A percentile compares a stretch with the other conserved stretches of the same genome.
These are phyloP conservation scores for Ganoderma multipileum DNA, from an alignment of 1,284 basidiomycete genomes.

Conservation along the genomic window DNA sequence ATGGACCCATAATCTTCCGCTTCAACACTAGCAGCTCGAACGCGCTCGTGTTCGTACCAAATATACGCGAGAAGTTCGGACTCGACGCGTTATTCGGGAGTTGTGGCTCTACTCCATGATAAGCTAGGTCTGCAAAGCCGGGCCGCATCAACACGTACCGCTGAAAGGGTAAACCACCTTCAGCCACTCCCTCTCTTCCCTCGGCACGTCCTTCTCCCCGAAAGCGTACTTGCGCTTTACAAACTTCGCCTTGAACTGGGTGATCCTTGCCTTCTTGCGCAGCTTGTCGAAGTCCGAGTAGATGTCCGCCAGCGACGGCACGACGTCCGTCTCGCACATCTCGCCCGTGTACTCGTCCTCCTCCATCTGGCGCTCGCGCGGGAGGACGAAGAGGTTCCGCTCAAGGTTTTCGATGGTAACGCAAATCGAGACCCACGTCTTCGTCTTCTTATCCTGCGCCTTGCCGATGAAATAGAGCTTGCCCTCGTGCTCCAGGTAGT, in stretches of 20 bases:
- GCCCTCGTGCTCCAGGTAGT: constrained; percentile 86
- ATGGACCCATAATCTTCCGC: constrained; percentile 98
- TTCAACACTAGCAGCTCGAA: constrained; percentile 97
- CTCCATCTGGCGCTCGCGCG: constrained; percentile 73
- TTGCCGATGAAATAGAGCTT: constrained; percentile 89
- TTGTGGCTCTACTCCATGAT: constrained; percentile 54
- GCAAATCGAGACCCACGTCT: constrained; percentile 85
- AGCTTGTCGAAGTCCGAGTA: constrained; percentile 88
- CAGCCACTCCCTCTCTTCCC: constrained; percentile 86
- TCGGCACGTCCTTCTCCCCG: constrained; percentile 85
- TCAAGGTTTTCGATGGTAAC: constrained; percentile 88
- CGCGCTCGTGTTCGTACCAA: constrained; percentile 93
- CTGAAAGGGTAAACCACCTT: constrained; percentile 91
- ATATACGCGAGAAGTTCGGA: constrained; percentile 86
- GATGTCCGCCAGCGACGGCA: constrained; percentile 75
- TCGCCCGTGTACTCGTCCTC: constrained; percentile 60
- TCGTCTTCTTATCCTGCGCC: constrained; percentile 76
- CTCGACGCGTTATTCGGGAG: constrained; percentile 79
- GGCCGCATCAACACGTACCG: constrained; percentile 52
- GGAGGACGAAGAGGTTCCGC: constrained; percentile 94
- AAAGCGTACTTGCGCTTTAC: constrained; percentile 95
- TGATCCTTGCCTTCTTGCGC: constrained; percentile 78
- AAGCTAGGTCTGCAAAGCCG: neutral
- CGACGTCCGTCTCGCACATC: constrained; percentile 77
- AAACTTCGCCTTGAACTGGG: constrained; percentile 81